A percentile compares a stretch with the other conserved stretches of the same genome.
Evolutionary conservation across 202 grass and related monocot genomes (phyloP).

Genomic region (Hordeum pubiflorum): DNA sequence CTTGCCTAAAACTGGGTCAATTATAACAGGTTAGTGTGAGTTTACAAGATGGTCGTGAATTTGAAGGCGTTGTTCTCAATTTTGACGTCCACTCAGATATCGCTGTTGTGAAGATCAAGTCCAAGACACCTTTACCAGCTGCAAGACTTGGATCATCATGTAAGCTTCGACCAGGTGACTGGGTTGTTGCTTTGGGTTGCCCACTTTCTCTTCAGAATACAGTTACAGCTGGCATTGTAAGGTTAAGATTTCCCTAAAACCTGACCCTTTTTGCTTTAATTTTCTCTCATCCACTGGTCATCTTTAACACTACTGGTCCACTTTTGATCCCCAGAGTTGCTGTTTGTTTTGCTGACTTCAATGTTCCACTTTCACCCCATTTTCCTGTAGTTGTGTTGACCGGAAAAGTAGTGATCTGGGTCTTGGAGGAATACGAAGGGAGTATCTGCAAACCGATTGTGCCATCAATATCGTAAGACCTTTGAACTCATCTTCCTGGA

Average conservation of each 20-base stretch:
- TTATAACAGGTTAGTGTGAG: conserved; percentile 63
- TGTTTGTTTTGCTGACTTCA: conserved; percentile 18
- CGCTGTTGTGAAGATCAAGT: conserved; percentile 85
- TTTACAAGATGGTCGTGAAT: conserved; percentile 81
- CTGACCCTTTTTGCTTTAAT: not conserved
- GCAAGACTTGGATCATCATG: conserved; percentile 67
- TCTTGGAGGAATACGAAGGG: conserved; percentile 60
- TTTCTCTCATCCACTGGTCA: not conserved
- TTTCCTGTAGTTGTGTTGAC: conserved; percentile 74
- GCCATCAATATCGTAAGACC: conserved; percentile 69
- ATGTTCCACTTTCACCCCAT: not conserved
- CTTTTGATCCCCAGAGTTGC: not conserved
- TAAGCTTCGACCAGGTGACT: conserved; percentile 58
- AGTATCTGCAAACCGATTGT: conserved; percentile 93
- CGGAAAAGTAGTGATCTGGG: conserved; percentile 88
- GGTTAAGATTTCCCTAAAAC: conserved; percentile 33
- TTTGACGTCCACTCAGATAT: conserved; percentile 56
- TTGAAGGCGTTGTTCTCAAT: conserved; percentile 56
- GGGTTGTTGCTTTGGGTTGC: conserved; percentile 72
- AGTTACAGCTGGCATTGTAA: conserved; percentile 89
- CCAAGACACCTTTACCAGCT: conserved; percentile 68
- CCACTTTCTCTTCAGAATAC: conserved; percentile 83
- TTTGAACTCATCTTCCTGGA: not conserved
- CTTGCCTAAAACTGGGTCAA: conserved; percentile 7
- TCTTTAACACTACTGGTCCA: not conserved